These are phyloP conservation scores for Phaeoacremonium minimum DNA, from an alignment of 2,329 filamentous ascomycete species.

Conservation along the genomic window DNA sequence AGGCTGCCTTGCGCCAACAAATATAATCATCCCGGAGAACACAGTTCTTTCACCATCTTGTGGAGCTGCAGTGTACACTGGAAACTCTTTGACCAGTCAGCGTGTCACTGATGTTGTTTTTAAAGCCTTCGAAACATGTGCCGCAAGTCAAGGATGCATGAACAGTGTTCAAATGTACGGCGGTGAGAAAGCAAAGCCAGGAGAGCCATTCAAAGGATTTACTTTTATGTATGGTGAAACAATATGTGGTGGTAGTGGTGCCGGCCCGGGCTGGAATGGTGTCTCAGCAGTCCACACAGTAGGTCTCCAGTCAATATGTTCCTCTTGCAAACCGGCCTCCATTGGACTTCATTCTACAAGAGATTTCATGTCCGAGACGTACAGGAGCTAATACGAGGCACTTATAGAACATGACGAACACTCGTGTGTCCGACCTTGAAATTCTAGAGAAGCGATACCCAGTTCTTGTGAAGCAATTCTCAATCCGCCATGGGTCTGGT, in stretches of 20 bases:
- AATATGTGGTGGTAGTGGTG: slow-evolving; percentile 24
- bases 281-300: slow-evolving; percentile 9
- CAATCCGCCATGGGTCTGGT: slow-evolving; percentile 18
- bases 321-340: too few species aligned
- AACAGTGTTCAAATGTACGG: slow-evolving; percentile 12
- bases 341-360: too few species aligned
- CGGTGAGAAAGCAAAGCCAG: slow-evolving; percentile 12
- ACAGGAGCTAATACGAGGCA: slow-evolving; percentile 8
- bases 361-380: too few species aligned
- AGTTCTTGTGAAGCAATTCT: slow-evolving; percentile 21
- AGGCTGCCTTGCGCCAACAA: slow-evolving; percentile 25
- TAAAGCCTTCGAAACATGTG: slow-evolving; percentile 17
- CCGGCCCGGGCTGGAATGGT: slow-evolving; percentile 19
- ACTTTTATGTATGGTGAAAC: slow-evolving; percentile 21
- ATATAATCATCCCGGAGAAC: slow-evolving; percentile 21
- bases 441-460: slow-evolving; percentile 25
- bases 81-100: slow-evolving; percentile 17
- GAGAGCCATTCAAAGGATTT: neutral
- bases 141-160: slow-evolving; percentile 22
- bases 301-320: neutral
- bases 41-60: slow-evolving; percentile 21
- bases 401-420: slow-evolving; percentile 19
- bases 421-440: slow-evolving; percentile 19
- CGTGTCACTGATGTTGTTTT: slow-evolving; percentile 22
- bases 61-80: slow-evolving; percentile 33